Base-by-base conservation (phyloP, 768 basidiomycete species). In the Lactifluus piperatus region DNA sequence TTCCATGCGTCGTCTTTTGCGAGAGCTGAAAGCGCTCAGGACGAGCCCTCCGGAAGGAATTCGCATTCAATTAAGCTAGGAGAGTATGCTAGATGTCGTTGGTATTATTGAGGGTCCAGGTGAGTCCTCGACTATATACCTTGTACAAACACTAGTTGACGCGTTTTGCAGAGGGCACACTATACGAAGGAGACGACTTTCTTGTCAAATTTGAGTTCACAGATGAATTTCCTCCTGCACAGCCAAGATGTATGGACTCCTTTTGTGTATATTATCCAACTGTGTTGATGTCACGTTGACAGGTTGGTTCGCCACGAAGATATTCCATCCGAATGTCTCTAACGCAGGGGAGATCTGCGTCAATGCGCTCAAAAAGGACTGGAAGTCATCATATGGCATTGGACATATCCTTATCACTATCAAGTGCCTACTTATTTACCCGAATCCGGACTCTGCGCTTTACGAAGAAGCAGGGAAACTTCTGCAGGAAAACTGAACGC, bases 251-350 rank as follows among this genome's bases (percentile, higher is more conserved):
- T 94, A 64, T 50, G 82, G 73, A 7, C 65, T 36, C n/a, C 27
- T 41, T n/a, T 52, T 16, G 44, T 53, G 30, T 20, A n/a, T 29
- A 46, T 55, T 24, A 11, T 20, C n/a, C 13, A 1, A 0, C 13
- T 22, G 22, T 48, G 22, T 43, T 53, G 48, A 49, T 56, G 13
- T 59, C 34, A 1, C 34, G 7, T 58, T 10, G 8, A 18, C 34
- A 95, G 94, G 94, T 68, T 86, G 90, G 77, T 88, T 97, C 65
- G 75, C 80, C 14, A 97, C 94, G 51, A 97, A 95, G 76, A 94
- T 98, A 57, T 97, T 97, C 72, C 94, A 97, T 67, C 94, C 95
- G 0, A 98, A 98, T 67, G 92, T 98, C 41, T 94, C 93, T 0
- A 78, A 81, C 34, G 71, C 81, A 0, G 94, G 94, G 16, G 94